These are phyloP conservation scores for Lentinula edodes DNA, from an alignment of 768 basidiomycete species.

Conservation along the genomic window DNA sequence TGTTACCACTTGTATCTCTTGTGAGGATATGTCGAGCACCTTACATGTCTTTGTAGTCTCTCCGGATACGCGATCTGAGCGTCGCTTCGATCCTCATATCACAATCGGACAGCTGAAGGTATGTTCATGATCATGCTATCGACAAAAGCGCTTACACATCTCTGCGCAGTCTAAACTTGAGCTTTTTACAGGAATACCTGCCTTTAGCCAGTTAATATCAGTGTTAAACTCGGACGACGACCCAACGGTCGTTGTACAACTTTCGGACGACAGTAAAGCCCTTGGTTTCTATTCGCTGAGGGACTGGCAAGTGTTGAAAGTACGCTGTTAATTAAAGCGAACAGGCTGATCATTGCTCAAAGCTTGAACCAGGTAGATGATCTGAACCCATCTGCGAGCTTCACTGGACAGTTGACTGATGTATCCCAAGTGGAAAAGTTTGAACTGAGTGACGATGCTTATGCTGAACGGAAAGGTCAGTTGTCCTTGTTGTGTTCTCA, in stretches of 20 bases:
- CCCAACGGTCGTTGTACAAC: conserved; percentile 38
- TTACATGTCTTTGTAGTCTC: conserved; percentile 78
- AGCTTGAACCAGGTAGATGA: conserved; percentile 52
- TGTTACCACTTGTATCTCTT: background rate
- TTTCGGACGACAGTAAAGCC: conserved; percentile 62
- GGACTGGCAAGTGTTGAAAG: conserved; percentile 80
- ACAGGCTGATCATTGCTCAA: conserved; percentile 2
- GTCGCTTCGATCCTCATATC: conserved; percentile 70
- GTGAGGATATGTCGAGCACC: conserved; percentile 29
- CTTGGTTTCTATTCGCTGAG: conserved; percentile 71
- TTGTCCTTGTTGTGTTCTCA: background rate
- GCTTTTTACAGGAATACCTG: conserved; percentile 85
- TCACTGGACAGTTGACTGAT: conserved; percentile 84
- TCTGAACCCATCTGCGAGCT: conserved; percentile 65
- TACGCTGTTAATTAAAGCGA: conserved; percentile 25
- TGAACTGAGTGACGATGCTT: conserved; percentile 78
- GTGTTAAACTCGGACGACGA: conserved; percentile 57
- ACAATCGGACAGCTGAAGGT: conserved; percentile 85
- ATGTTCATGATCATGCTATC: conserved; percentile 12
- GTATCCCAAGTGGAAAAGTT: conserved; percentile 88
- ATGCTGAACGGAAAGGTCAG: conserved; percentile 74
- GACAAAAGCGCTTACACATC: conserved; percentile 5
- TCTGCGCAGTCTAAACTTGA: conserved; percentile 67
- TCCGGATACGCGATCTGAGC: conserved; percentile 86
- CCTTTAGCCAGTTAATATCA: conserved; percentile 61